Conservation (phyloP, 805 yeast genomes). For the Kodamaea jinghongensis region DNA sequence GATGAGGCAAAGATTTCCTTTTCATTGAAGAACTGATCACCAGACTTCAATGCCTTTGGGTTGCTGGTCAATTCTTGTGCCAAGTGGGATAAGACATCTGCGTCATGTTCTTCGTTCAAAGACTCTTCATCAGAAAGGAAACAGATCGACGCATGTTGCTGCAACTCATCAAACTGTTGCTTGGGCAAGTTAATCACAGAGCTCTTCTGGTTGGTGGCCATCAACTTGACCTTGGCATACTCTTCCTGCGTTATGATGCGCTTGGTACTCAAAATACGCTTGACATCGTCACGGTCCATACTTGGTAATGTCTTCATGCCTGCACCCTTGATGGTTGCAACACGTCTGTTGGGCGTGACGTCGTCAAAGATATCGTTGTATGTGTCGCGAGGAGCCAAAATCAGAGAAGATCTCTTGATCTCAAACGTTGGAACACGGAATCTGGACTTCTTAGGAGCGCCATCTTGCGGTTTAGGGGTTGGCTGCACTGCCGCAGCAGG, state of each 20-base stretch:
- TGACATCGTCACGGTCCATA: conserved; percentile 46
- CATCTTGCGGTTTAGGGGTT: conserved; percentile 3
- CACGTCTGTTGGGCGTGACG: conserved; percentile 17
- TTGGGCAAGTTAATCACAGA: conserved; percentile 26
- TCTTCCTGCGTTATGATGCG: conserved; percentile 41
- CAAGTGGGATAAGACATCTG: conserved; percentile 29
- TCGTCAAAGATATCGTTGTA: conserved; percentile 41
- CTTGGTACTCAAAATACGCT: conserved; percentile 36
- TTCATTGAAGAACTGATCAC: conserved; percentile 30
- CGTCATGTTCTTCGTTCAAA: not conserved
- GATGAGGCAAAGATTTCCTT: conserved; percentile 16
- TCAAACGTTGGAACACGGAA: conserved; percentile 44
- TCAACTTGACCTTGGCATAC: conserved; percentile 31
- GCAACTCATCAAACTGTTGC: conserved; percentile 26
- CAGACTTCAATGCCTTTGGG: conserved; percentile 29
- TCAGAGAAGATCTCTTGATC: conserved; percentile 35
- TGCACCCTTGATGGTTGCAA: conserved; percentile 40
- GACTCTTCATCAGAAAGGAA: conserved; percentile 15
- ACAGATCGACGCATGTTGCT: conserved; percentile 34
- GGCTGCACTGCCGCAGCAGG: conserved; percentile 3
- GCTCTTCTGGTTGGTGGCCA: conserved; percentile 16
- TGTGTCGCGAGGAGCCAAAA: conserved; percentile 33
- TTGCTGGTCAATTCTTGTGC: conserved; percentile 34
- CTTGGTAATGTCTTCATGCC: conserved; percentile 51
- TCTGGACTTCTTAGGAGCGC: conserved; percentile 18